Base-by-base conservation (phyloP, 2,329 filamentous ascomycete genomes). In the Pseudocercospora ulei region DNA sequence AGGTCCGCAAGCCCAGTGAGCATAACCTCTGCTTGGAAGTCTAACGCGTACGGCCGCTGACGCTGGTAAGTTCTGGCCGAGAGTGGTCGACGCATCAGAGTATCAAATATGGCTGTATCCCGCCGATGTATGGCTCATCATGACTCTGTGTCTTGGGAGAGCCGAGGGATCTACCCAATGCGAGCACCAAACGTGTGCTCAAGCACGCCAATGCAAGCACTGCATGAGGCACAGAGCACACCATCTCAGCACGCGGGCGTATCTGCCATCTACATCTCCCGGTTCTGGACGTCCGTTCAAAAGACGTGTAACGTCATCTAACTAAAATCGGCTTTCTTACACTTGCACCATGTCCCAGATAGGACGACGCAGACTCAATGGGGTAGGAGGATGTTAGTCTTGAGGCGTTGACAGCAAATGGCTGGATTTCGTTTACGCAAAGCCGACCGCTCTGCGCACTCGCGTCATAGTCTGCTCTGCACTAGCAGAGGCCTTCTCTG, bases 401-500 rank as follows among this genome's bases (percentile, higher is more conserved):
- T n/a, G n/a, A n/a, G n/a, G n/a, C n/a, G n/a, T n/a, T n/a, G n/a
- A n/a, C n/a, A n/a, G n/a, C n/a, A n/a, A 23, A 7, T 7, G 19
- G 14, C 5, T n/a, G 19, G 18, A 24, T 24, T 7, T 9, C 7
- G 11, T 9, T 11, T 35, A 39, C 9, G 14, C 14, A 19, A 43
- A 26, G 11, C 41, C 41, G 22, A 43, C 24, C 20, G 41, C 41
- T 8, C 22, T 24, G 16, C 41, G 30, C 23, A 43, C 36, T 12
- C 19, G 26, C 3, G 52, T 50, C 63, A 75, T 68, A 0, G 69
- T 74, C 31, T 53, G 53, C 31, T 64, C 62, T 0, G 82, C 81
- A 50, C 68, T 82, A 34, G 63, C 56, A 14, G 65, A 65, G n/a
- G 83, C 83, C 55, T 69, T 75, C 24, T 60, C 57, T 0, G 72